Evolutionary conservation across 345 rosid species (phyloP), one percentile per base, ranked within the genome.

Genomic region (Toxicodendron radicans): DNA sequence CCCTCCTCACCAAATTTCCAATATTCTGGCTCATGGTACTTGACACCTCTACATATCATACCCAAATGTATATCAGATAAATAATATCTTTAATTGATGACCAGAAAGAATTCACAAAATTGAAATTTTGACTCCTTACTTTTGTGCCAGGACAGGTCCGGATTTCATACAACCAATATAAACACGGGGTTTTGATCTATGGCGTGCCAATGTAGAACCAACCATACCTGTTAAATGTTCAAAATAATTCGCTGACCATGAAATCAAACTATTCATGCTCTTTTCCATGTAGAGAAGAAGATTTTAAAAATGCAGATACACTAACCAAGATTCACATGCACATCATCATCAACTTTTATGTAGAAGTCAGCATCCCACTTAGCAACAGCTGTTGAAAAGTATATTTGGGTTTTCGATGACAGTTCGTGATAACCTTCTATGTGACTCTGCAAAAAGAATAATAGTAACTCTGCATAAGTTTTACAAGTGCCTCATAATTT

Each of bases 1-100:
- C 97, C 98, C 54, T 89, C 93, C 87, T 95, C 99, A 17, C 99
- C 99, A 67, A 95, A 95, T 76, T 95, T 93, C 97, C 99, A 93
- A 79, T 87, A 86, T 79, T 95, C 98, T 41, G 99, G 99, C 77
- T 95, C 99, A 1, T 89, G 91, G 80, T 93, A 91, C 84, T 89
- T 91, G 6, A 85, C 89, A 49, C 97, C 98, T 79, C 99, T 93
- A 87, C 80, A 78, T 57, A 65, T 38, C 46, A 13, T 51, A 68
- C 68, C 64, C 68, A 60, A 23, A 71, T 32, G 41, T 45, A 27
- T 38, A 72, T n/a, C 33, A 21, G 62, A 20, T 32, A 52, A 68
- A 56, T 49, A 10, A 21, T 24, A 30, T 20, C 21, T 43, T 71
- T 20, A 8, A 24, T 12, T 2, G n/a, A 56, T 12, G 17, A 68